Evolutionary conservation across 2,329 filamentous ascomycete species (phyloP).

Genomic region (Fusarium neocosmosporiellum): DNA sequence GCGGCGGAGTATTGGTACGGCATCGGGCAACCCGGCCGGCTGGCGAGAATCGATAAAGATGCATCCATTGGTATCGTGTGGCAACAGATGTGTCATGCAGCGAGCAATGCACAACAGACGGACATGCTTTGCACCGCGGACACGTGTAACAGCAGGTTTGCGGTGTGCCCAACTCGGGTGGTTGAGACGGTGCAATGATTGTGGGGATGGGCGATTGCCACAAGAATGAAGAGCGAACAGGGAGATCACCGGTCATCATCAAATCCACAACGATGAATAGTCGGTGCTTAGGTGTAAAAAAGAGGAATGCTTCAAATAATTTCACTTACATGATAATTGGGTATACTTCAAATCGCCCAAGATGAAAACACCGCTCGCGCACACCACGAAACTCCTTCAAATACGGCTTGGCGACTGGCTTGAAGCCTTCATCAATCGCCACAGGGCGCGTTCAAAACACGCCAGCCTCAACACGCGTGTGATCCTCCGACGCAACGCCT

Average conservation of each 20-base stretch:
- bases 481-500: not conserved
- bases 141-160: not conserved
- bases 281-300: not conserved
- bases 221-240: not conserved
- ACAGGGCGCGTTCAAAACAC: not conserved
- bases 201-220: not conserved
- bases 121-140: not conserved
- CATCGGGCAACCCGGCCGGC: not conserved
- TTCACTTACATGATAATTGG: not conserved
- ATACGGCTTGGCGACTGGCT: not conserved
- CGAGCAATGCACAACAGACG: not conserved
- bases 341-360: not conserved
- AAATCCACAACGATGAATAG: not conserved
- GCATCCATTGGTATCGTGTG: not conserved
- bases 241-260: not conserved
- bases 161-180: not conserved
- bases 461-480: not conserved
- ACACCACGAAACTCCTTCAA: not conserved
- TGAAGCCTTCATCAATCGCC: not conserved
- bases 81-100: not conserved
- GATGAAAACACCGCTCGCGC: not conserved
- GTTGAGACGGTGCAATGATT: not conserved
- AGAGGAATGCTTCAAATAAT: accelerated
- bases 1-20: not conserved
- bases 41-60: not conserved